Conservation (phyloP, 345 rosid species). For the Odontarrhena argentea region DNA sequence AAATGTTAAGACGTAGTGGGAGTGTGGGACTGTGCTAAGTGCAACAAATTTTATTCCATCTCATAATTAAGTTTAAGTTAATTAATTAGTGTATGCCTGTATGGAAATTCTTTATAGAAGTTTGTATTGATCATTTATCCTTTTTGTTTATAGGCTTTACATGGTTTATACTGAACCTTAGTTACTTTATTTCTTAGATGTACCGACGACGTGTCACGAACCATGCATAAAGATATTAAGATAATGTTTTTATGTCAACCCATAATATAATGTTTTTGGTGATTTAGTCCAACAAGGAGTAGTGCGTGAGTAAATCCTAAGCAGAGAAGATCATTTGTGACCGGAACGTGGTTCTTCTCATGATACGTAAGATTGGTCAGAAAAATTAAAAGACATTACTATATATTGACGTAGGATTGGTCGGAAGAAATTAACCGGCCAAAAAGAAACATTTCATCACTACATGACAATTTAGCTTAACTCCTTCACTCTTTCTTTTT, state of each 20-base stretch:
- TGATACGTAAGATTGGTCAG: slow-evolving; percentile 27
- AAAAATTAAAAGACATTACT: slow-evolving; percentile 5
- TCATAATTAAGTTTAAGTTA: neutral
- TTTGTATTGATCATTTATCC: neutral
- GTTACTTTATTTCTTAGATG: neutral
- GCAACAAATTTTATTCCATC: neutral
- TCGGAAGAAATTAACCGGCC: slow-evolving; percentile 37
- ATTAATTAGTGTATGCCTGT: no score
- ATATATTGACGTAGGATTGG: slow-evolving; percentile 35
- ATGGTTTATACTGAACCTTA: neutral
- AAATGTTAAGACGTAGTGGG: neutral
- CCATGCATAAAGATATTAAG: slow-evolving; percentile 4
- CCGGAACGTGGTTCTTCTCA: slow-evolving; percentile 39
- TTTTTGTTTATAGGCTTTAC: neutral
- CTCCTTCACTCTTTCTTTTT: neutral
- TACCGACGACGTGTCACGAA: neutral
- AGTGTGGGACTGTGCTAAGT: neutral
- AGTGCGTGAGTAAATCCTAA: slow-evolving; percentile 24
- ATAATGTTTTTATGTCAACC: no score
- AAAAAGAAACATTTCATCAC: slow-evolving; percentile 31
- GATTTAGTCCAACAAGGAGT: slow-evolving; percentile 27
- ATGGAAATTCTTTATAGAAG: no score
- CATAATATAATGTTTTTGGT: neutral
- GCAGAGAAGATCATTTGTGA: slow-evolving; percentile 30
- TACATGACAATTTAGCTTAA: slow-evolving; percentile 28